phyloP scores from a whole-genome alignment of 257 asterid species.

The Ajuga chamaepitys region DNA sequence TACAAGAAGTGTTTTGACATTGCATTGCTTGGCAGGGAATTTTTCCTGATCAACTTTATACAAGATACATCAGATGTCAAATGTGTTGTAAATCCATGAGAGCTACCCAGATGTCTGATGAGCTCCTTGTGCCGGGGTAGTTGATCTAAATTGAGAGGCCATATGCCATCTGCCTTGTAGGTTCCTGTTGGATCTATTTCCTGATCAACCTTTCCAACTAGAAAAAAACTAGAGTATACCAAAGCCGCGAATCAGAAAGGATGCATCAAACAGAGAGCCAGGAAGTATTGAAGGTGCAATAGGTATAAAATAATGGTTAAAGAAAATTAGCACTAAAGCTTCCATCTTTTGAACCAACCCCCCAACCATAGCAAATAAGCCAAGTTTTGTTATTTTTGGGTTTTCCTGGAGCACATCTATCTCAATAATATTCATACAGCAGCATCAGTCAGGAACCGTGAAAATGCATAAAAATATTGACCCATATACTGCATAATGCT shows the following conservation, averaged over 20 bases:
- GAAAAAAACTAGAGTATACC: constrained; percentile 40
- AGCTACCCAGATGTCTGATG: constrained; percentile 38
- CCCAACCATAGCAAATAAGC: not conserved
- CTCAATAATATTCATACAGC: not conserved
- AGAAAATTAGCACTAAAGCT: not conserved
- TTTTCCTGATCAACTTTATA: constrained; percentile 41
- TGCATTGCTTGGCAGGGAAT: constrained; percentile 26
- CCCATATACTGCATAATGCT: not conserved
- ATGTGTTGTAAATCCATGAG: constrained; percentile 18
- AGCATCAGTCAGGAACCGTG: not conserved
- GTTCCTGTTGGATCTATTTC: constrained; percentile 27
- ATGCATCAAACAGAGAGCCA: not conserved
- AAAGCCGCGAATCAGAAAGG: constrained; percentile 18
- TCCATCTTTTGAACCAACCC: not conserved
- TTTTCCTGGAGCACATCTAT: not conserved
- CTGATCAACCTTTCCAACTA: constrained; percentile 39
- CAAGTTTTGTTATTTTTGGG: not conserved
- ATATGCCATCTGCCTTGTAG: constrained; percentile 34
- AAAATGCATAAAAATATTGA: not conserved
- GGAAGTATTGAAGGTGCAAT: not conserved
- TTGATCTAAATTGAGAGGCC: constrained; percentile 44
- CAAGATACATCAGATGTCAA: constrained; percentile 69
- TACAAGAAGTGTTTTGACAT: constrained; percentile 50
- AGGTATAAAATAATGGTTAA: not conserved
- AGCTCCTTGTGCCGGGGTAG: constrained; percentile 25